Conservation (phyloP, 2,329 filamentous ascomycete genomes). For the Cladophialophora immunda region DNA sequence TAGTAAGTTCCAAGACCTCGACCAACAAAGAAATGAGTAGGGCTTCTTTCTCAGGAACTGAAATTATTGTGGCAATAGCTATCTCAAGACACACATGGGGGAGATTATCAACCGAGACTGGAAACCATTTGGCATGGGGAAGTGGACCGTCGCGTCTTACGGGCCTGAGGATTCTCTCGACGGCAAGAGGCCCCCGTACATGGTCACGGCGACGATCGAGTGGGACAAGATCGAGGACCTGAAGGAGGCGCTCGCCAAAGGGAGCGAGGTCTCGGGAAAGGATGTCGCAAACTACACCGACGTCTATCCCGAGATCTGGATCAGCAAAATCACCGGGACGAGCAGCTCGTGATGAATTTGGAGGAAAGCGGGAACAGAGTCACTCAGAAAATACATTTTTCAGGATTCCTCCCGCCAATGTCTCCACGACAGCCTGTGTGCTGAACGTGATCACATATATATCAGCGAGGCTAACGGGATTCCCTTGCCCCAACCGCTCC, state of each 20-base stretch:
- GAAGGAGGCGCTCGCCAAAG: neutral
- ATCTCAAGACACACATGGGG: neutral
- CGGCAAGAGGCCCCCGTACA: neutral
- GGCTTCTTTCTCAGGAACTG: too few species aligned
- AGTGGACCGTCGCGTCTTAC: neutral
- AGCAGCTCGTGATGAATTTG: neutral
- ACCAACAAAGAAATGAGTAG: too few species aligned
- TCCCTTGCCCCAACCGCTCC: neutral
- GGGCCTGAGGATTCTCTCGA: neutral
- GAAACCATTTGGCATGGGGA: neutral
- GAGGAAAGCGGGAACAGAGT: too few species aligned
- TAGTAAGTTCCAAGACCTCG: too few species aligned
- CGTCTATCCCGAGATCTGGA: neutral
- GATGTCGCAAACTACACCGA: neutral
- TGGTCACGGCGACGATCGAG: slow-evolving; percentile 2
- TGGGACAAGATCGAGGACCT: neutral
- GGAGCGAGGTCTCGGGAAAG: neutral
- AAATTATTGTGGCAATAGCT: too few species aligned
- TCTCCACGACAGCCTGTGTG: too few species aligned
- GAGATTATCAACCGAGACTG: neutral
- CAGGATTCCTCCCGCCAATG: too few species aligned
- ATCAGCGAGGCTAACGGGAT: too few species aligned
- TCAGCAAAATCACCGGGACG: neutral
- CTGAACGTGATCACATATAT: too few species aligned
- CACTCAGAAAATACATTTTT: too few species aligned